phyloP scores from a whole-genome alignment of 1,284 basidiomycete genomes.

The Amylostereum chailletii region DNA sequence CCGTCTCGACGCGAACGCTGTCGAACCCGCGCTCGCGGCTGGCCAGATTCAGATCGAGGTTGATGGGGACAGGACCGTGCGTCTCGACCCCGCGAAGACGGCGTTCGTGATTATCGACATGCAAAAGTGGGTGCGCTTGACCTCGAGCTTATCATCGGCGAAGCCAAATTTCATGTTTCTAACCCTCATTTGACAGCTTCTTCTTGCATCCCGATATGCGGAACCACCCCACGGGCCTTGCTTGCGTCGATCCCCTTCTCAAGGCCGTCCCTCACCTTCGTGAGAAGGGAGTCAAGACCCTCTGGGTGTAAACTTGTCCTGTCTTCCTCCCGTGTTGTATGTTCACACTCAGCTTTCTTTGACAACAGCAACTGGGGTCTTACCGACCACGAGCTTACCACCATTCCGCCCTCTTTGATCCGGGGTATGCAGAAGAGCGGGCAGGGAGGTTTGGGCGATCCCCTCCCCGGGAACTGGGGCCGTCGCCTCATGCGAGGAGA shows the following conservation, averaged over 20 bases:
- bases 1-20: slow-evolving; percentile 22
- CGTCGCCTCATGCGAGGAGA: slow-evolving; percentile 52
- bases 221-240: slow-evolving; percentile 45
- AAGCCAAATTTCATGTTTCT: neutral
- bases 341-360: slow-evolving; percentile 1
- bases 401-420: slow-evolving; percentile 49
- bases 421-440: slow-evolving; percentile 34
- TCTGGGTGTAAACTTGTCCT: slow-evolving; percentile 48
- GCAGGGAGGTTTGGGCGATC: slow-evolving; percentile 47
- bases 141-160: neutral
- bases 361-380: slow-evolving; percentile 57
- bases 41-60: slow-evolving; percentile 45
- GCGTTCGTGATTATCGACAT: slow-evolving; percentile 63
- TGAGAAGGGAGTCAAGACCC: slow-evolving; percentile 44
- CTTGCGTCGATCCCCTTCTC: slow-evolving; percentile 48
- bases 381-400: slow-evolving; percentile 51
- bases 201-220: slow-evolving; percentile 58
- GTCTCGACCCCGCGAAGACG: slow-evolving; percentile 39
- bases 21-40: slow-evolving; percentile 9
- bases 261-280: slow-evolving; percentile 41
- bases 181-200: slow-evolving; percentile 29
- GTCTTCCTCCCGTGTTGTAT: slow-evolving; percentile 1
- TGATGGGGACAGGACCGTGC: slow-evolving; percentile 39
- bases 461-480: slow-evolving; percentile 46
- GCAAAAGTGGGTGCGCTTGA: slow-evolving; percentile 53